A percentile compares a stretch with the other conserved stretches of the same genome.
These are phyloP conservation scores for Austroboletus festivus DNA, from an alignment of 768 basidiomycete species.

Conservation along the genomic window DNA sequence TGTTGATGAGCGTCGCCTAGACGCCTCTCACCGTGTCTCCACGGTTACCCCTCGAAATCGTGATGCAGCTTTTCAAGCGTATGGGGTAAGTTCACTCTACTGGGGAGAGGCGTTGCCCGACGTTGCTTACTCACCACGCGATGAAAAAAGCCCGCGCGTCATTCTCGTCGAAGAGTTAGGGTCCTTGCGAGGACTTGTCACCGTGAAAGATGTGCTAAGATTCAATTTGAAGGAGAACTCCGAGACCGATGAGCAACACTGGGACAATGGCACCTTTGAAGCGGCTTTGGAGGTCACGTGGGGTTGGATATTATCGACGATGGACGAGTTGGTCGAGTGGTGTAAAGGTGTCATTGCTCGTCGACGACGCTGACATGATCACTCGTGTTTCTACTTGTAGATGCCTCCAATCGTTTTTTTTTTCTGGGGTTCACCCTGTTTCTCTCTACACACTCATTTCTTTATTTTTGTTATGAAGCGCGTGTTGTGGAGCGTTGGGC, in stretches of 20 bases:
- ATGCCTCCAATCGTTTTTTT: too few species aligned
- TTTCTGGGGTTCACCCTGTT: neutral
- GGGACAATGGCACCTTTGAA: slow-evolving; percentile 66
- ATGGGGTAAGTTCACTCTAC: slow-evolving; percentile 74
- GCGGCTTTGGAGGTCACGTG: slow-evolving; percentile 60
- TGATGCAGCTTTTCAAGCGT: slow-evolving; percentile 95
- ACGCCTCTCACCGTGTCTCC: slow-evolving; percentile 92
- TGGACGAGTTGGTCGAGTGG: slow-evolving; percentile 32
- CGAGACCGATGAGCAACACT: slow-evolving; percentile 45
- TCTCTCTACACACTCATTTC: too few species aligned
- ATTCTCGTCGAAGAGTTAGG: slow-evolving; percentile 92
- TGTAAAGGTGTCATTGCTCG: slow-evolving; percentile 14
- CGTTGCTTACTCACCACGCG: neutral
- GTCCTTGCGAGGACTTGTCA: slow-evolving; percentile 77
- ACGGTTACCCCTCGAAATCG: slow-evolving; percentile 90
- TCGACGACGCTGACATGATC: slow-evolving; percentile 17
- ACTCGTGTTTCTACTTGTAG: neutral
- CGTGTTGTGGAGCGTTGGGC: neutral
- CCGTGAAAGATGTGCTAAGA: slow-evolving; percentile 92
- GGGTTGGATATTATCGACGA: slow-evolving; percentile 45
- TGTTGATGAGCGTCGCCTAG: slow-evolving; percentile 39
- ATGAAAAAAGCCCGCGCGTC: slow-evolving; percentile 73
- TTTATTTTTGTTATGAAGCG: neutral
- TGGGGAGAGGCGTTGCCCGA: neutral
- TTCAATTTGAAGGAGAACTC: slow-evolving; percentile 67